These are phyloP conservation scores for Cardamine chenopodiifolia DNA, from an alignment of 345 rosid genomes.

Conservation along the genomic window DNA sequence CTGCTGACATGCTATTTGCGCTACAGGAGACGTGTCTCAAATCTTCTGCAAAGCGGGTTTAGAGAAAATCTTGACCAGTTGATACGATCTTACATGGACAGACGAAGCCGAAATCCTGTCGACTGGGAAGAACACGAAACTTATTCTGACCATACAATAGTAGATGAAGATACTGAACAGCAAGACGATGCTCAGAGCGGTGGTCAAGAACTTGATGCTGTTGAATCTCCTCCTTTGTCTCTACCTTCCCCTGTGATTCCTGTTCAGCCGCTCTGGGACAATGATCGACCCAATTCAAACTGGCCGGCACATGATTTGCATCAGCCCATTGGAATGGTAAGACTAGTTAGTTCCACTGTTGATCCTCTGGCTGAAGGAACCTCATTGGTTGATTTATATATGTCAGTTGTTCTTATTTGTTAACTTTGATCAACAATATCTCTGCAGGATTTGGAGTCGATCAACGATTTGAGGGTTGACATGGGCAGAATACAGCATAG, in stretches of 20 bases:
- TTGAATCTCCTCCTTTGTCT: conserved; percentile 52
- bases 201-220: conserved; percentile 47
- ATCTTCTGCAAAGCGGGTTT: conserved; percentile 86
- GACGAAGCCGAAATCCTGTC: conserved; percentile 67
- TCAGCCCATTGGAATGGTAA: conserved; percentile 74
- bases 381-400: neutral
- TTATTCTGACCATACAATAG: conserved; percentile 49
- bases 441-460: conserved; percentile 78
- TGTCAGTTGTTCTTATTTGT: neutral
- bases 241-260: conserved; percentile 56
- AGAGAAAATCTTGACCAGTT: conserved; percentile 86
- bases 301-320: conserved; percentile 73
- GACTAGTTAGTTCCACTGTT: conserved; percentile 33
- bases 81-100: conserved; percentile 80
- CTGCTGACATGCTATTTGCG: conserved; percentile 32
- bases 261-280: conserved; percentile 68
- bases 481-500: conserved; percentile 93
- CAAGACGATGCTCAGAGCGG: conserved; percentile 54
- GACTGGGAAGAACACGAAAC: conserved; percentile 75
- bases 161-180: conserved; percentile 61
- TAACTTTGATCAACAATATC: conserved; percentile 24
- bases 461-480: conserved; percentile 84
- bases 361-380: neutral
- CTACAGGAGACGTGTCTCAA: conserved; percentile 91
- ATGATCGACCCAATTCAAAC: conserved; percentile 50